phyloP scores from a whole-genome alignment of 2,329 filamentous ascomycete genomes.

The Fusarium algeriense region DNA sequence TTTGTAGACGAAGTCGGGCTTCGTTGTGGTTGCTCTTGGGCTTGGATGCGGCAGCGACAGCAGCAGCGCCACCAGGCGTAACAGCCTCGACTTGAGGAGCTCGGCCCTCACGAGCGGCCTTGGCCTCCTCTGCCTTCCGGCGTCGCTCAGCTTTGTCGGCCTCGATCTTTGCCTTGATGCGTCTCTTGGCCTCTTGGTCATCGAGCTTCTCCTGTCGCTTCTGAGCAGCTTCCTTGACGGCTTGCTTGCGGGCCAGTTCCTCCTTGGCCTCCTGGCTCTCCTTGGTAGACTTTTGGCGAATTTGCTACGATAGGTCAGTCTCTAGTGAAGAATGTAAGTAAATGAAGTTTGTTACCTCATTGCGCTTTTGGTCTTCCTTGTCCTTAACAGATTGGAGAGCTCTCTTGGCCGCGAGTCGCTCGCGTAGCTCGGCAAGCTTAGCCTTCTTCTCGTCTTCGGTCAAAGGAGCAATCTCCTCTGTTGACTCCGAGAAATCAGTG shows the following conservation, averaged over 20 bases:
- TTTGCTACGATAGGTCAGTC: conserved; percentile 61
- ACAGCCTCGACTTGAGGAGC: conserved; percentile 60
- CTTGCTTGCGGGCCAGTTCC: conserved; percentile 87
- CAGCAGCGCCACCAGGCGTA: conserved; percentile 61
- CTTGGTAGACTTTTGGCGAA: conserved; percentile 87
- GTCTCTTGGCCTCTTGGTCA: conserved; percentile 86
- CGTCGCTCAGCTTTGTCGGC: conserved; percentile 92
- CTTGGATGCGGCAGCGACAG: conserved; percentile 65
- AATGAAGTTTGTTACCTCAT: conserved; percentile 71
- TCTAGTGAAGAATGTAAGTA: neutral
- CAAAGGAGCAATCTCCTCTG: conserved; percentile 89
- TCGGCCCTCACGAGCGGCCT: conserved; percentile 86
- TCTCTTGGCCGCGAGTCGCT: conserved; percentile 79
- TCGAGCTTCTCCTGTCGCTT: conserved; percentile 91
- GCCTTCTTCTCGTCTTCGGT: conserved; percentile 91
- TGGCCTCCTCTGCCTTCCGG: conserved; percentile 85
- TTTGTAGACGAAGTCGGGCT: conserved; percentile 85
- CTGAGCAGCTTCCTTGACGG: conserved; percentile 87
- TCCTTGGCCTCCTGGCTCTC: conserved; percentile 92
- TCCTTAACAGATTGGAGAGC: conserved; percentile 77
- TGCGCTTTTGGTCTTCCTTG: conserved; percentile 84
- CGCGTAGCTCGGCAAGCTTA: conserved; percentile 80
- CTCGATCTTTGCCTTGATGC: conserved; percentile 93
- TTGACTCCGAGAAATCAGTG: conserved; percentile 91
- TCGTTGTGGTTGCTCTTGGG: conserved; percentile 81